Evolutionary conservation across 176 grass and related monocot species (phyloP).

Genomic region (Otatea glauca): DNA sequence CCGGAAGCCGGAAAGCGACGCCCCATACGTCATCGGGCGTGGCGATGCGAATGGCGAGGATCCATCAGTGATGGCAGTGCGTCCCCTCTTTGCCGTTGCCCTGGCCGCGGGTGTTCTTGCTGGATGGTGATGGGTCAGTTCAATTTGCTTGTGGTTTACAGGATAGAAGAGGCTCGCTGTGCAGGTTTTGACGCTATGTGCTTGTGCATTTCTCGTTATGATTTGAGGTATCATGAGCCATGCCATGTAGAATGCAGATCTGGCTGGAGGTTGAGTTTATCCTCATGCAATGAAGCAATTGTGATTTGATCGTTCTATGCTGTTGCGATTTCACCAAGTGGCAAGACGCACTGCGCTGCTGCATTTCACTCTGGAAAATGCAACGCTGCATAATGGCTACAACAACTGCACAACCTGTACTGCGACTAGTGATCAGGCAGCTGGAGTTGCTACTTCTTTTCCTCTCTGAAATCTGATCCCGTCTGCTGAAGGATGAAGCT

Average conservation of each 20-base stretch:
- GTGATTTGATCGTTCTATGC: not conserved
- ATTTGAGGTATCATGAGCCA: not conserved
- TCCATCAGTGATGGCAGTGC: not conserved
- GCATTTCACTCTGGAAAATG: not conserved
- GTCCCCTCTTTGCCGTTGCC: not conserved
- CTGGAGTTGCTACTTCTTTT: not conserved
- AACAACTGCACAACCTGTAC: not conserved
- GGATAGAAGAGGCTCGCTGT: not conserved
- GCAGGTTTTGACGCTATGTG: not conserved
- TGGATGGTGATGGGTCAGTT: constrained; percentile 34
- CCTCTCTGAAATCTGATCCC: constrained; percentile 2
- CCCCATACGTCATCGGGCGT: not conserved
- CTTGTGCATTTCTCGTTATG: not conserved
- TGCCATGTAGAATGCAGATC: not conserved
- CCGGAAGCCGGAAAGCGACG: not conserved
- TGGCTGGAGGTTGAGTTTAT: not conserved
- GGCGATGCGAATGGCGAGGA: not conserved
- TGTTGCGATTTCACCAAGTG: not conserved
- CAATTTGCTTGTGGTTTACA: not conserved
- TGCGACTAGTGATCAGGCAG: not conserved
- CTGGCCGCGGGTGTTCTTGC: not conserved
- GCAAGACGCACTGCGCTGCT: not conserved
- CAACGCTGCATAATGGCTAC: not conserved
- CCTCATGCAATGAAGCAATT: not conserved
- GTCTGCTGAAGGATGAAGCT: not conserved